A percentile compares a stretch with the other conserved stretches of the same genome.
phyloP scores from a whole-genome alignment of 129 eudicot species.

The Arctium minus region DNA sequence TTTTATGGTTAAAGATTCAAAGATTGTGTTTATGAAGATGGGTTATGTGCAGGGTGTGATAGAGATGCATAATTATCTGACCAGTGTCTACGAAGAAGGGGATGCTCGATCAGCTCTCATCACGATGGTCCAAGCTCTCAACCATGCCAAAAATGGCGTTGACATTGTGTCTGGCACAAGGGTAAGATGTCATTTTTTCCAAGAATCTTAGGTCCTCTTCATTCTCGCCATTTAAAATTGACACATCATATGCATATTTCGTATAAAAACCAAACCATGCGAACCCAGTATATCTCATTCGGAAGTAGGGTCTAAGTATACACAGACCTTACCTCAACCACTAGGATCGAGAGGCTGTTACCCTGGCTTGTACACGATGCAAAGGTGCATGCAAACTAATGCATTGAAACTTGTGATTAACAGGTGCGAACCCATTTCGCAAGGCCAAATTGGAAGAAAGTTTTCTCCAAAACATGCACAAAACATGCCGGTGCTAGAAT shows the following conservation, averaged over 20 bases:
- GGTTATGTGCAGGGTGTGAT: slow-evolving; percentile 71
- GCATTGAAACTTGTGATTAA: neutral
- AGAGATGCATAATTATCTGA: slow-evolving; percentile 95
- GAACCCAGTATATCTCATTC: neutral
- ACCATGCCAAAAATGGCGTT: slow-evolving; percentile 98
- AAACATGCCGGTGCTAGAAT: slow-evolving; percentile 91
- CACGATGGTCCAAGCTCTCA: slow-evolving; percentile 98
- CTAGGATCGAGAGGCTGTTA: no score
- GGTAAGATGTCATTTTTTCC: slow-evolving; percentile 37
- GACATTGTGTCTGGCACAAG: slow-evolving; percentile 96
- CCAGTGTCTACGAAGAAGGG: slow-evolving; percentile 97
- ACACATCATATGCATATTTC: neutral
- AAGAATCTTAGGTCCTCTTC: neutral
- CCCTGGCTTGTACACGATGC: no score
- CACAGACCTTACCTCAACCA: no score
- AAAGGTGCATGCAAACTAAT: neutral
- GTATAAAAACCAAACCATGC: neutral
- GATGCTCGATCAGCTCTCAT: slow-evolving; percentile 97
- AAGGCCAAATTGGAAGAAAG: slow-evolving; percentile 97
- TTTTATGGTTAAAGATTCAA: neutral
- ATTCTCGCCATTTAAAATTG: neutral
- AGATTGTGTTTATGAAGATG: neutral
- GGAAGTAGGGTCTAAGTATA: neutral
- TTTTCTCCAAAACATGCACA: slow-evolving; percentile 60
- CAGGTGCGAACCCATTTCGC: slow-evolving; percentile 97